Percentiles rank a stretch among this genome's conserved stretches.
phyloP scores from a whole-genome alignment of 2,329 filamentous ascomycete genomes.

The Xylaria sp. region DNA sequence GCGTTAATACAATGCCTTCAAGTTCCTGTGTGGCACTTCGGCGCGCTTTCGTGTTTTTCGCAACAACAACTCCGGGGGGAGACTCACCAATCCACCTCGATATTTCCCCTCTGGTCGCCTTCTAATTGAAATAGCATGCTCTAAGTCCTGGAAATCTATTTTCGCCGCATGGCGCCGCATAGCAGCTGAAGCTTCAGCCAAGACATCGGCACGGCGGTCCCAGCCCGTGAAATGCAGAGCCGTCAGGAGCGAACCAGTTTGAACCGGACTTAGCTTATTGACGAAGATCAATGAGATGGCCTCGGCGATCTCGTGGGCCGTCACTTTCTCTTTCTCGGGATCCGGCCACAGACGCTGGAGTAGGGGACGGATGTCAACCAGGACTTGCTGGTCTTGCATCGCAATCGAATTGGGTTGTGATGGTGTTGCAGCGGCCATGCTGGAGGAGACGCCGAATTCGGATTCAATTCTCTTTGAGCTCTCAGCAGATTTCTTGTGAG shows the following conservation, averaged over 20 bases:
- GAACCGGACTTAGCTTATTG: conserved; percentile 84
- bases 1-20: neutral
- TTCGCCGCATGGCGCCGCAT: conserved; percentile 82
- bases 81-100: conserved; percentile 77
- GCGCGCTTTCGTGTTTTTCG: neutral
- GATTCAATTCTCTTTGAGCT: neutral
- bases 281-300: conserved; percentile 92
- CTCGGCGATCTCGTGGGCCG: conserved; percentile 82
- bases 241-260: conserved; percentile 85
- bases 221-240: conserved; percentile 89
- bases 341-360: conserved; percentile 74
- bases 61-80: neutral
- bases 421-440: conserved; percentile 8
- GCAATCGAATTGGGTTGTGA: conserved; percentile 25
- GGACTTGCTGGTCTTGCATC: conserved; percentile 34
- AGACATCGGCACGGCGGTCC: conserved; percentile 82
- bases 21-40: neutral
- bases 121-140: conserved; percentile 63
- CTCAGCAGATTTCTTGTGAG: neutral
- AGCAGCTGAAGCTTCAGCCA: conserved; percentile 80
- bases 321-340: conserved; percentile 56
- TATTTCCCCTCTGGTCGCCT: conserved; percentile 75
- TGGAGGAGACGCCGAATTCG: conserved; percentile 7
- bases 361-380: conserved; percentile 70
- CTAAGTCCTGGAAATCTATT: conserved; percentile 69